Base-by-base conservation (phyloP, 768 basidiomycete species). In the Mycena leptocephala region DNA sequence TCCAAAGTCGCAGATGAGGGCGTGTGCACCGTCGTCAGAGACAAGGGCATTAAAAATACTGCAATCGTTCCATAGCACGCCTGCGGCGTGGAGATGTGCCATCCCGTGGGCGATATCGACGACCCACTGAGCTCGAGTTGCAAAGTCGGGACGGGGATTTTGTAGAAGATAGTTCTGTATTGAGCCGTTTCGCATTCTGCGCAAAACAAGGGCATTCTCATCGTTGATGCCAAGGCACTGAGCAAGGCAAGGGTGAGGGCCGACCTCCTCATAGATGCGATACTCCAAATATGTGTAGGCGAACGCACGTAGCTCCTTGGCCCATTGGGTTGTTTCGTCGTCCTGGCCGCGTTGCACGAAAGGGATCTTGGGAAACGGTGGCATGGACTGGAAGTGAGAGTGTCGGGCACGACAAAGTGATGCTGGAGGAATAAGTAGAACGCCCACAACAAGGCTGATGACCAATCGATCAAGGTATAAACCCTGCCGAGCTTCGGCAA, bases 101-200 rank as follows among this genome's bases (percentile, higher is more conserved):
- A 61, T 61, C 59, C 35, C 46, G 64, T 51, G 64, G 43, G 43
- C 64, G 43, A 65, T 65, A 1, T 65, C 64, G 28, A 48, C 43
- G 30, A 65, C 64, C 64, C n/a, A 65, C 43, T 51, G 64, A 48
- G 46, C 59, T n/a, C n/a, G 59, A 61, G 59, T 61, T 61, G 59
- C 35, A n/a, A n/a, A n/a, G n/a, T n/a, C n/a, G n/a, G n/a, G 59
- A 51, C 64, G 46, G 30, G 64, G 26, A 33, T 65, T 30, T 51
- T 22, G n/a, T 48, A 51, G 7, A 46, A 65, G 64, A 51, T 65
- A 65, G 64, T 48, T 51, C 46, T 48, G 64, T 30, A 65, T 65
- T 32, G 64, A 65, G 64, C 64, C 64, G 46, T 65, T 32, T 48
- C 16, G 28, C 64, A 65, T 48, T 51, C n/a, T 48, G 64, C 64